These are phyloP conservation scores for Onygenales sp. DNA, from an alignment of 2,329 filamentous ascomycete species.

Conservation along the genomic window DNA sequence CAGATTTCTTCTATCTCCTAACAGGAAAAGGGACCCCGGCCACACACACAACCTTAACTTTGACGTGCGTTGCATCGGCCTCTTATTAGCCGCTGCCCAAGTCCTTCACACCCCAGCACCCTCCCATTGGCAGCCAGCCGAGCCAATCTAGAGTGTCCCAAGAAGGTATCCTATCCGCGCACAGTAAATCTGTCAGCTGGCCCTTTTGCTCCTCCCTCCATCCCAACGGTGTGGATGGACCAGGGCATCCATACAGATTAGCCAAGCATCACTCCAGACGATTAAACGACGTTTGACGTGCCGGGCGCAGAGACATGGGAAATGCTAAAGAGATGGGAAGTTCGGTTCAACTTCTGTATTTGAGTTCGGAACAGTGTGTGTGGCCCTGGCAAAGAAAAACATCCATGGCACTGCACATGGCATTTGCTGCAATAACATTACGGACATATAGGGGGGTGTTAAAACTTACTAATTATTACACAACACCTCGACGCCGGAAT, in stretches of 20 bases:
- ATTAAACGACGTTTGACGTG: background rate
- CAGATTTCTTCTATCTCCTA: background rate
- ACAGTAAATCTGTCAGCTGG: background rate
- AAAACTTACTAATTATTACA: background rate
- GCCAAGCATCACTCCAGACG: background rate
- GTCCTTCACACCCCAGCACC: background rate
- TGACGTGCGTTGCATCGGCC: background rate
- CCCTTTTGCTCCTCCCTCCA: background rate
- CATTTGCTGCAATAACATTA: conserved; percentile 2
- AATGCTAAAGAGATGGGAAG: background rate
- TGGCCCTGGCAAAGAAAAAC: background rate
- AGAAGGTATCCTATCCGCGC: background rate
- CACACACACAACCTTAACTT: background rate
- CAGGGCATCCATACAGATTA: background rate
- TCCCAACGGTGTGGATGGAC: background rate
- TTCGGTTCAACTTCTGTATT: too few species aligned
- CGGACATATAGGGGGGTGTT: background rate
- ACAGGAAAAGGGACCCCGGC: background rate
- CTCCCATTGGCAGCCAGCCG: background rate
- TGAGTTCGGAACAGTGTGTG: background rate
- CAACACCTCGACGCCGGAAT: background rate
- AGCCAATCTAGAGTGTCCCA: background rate
- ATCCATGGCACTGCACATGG: background rate
- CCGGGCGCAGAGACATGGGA: background rate
- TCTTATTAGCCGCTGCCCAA: background rate